A percentile compares a stretch with the other conserved stretches of the same genome.
These are phyloP conservation scores for Skeletonema marinoi DNA, from an alignment of 108 stramenopile genomes.

Conservation along the genomic window DNA sequence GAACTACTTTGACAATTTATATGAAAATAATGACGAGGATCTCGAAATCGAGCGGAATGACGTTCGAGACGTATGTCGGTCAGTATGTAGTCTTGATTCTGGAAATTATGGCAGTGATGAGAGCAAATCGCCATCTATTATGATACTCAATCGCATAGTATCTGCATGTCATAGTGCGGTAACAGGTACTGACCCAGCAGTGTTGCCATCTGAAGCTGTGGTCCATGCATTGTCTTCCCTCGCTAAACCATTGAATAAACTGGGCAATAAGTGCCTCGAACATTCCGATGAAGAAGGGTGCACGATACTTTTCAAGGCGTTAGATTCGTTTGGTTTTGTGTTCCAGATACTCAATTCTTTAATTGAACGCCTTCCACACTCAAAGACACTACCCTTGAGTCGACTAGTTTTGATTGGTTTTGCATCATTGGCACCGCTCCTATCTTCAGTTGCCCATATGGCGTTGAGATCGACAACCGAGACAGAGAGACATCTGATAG, in stretches of 20 bases:
- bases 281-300: constrained; percentile 12
- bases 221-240: constrained; percentile 78
- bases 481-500: constrained; percentile 21
- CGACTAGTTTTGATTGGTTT: constrained; percentile 64
- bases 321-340: constrained; percentile 18
- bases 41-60: constrained; percentile 85
- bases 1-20: constrained; percentile 65
- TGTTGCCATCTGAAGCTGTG: constrained; percentile 59
- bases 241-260: constrained; percentile 65
- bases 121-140: constrained; percentile 30
- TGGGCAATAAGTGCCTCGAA: constrained; percentile 27
- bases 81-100: constrained; percentile 47
- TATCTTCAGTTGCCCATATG: background rate
- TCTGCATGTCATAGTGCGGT: constrained; percentile 34
- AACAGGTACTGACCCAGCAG: constrained; percentile 6
- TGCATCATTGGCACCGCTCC: constrained; percentile 67
- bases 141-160: constrained; percentile 37
- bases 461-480: background rate
- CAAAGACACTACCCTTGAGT: constrained; percentile 53
- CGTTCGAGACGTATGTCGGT: constrained; percentile 74
- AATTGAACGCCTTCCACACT: constrained; percentile 14
- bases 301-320: constrained; percentile 8
- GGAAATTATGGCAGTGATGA: constrained; percentile 6
- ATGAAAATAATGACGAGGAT: constrained; percentile 73
- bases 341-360: constrained; percentile 31